Base-by-base conservation (phyloP, 306 rosid genomes). In the Acmispon strigosus region DNA sequence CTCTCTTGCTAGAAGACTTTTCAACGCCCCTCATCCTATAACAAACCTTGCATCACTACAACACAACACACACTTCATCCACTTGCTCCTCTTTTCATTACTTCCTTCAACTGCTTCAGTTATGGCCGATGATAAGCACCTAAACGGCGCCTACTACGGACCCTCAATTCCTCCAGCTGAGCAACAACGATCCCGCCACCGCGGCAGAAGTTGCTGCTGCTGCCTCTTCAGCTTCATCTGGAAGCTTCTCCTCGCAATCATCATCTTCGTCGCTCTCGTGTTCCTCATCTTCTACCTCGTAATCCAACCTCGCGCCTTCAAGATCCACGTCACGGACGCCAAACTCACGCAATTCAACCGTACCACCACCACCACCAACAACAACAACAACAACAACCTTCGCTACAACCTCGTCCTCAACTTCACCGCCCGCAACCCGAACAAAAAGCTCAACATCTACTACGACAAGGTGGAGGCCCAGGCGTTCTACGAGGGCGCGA, bases 331-430 rank as follows among this genome's bases (percentile, higher is more conserved):
- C 16, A 63, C 78, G 0, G 83, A 92, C 1, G 88, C 96, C 34
- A 47, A 62, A 1, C 92, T 92, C 73, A 82, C 87, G 0, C 81
- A 77, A 19, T 88, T 89, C 80, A 79, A 84, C 72, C 72, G 63
- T 81, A 36, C 62, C 32, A 27, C 32, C 32, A 27, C 32, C 32
- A 27, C 3, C 32, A 3, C 3, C 32, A 27, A 27, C 32, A 27
- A 3, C 32, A 27, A 4, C 53, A 8, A 2, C 59, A 65, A 10
- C 73, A 52, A 27, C 45, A 85, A 74, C 36, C 74, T 77, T 22
- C 57, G 0, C 9, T 84, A 64, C 79, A 70, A 82, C 64, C 76
- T 82, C 7, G 69, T 53, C 9, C 76, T 86, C 62, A 72, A 75
- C 76, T 62, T 80, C 86, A 80, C 87, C 1, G 58, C 76, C 1